Conservation (phyloP, 2,329 filamentous ascomycete genomes). For the Ophiostoma pallidulum region DNA sequence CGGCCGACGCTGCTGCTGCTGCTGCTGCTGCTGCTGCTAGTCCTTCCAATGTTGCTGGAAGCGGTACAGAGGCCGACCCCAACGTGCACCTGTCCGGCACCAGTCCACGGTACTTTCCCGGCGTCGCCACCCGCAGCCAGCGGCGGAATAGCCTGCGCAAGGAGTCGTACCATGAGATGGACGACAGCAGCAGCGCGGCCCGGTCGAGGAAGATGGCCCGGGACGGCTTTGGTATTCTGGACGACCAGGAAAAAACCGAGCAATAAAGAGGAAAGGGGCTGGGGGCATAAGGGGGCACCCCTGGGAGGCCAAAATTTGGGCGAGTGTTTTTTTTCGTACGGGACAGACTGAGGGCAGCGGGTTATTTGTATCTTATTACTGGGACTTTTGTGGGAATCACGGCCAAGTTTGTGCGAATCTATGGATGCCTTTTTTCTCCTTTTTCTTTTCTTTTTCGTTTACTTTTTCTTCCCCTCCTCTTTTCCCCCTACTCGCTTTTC, state of each 20-base stretch:
- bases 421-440: too few species aligned
- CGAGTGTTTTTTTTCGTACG: too few species aligned
- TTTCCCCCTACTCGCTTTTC: too few species aligned
- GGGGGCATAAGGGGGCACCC: too few species aligned
- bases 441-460: too few species aligned
- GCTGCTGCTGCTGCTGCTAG: background rate
- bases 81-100: constrained; percentile 43
- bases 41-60: constrained; percentile 5
- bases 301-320: too few species aligned
- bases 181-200: constrained; percentile 17
- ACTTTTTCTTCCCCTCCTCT: too few species aligned
- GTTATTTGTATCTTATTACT: too few species aligned
- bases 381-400: too few species aligned
- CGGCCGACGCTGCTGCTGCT: constrained; percentile 21
- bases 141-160: constrained; percentile 34
- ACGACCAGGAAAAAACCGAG: background rate
- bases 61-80: constrained; percentile 1
- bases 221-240: background rate
- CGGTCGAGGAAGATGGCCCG: background rate
- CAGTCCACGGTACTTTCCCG: constrained; percentile 64
- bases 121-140: constrained; percentile 49
- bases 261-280: too few species aligned
- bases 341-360: too few species aligned
- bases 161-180: constrained; percentile 30
- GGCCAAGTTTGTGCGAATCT: too few species aligned